phyloP scores from a whole-genome alignment of 257 asterid species.

The Solanum okadae region DNA sequence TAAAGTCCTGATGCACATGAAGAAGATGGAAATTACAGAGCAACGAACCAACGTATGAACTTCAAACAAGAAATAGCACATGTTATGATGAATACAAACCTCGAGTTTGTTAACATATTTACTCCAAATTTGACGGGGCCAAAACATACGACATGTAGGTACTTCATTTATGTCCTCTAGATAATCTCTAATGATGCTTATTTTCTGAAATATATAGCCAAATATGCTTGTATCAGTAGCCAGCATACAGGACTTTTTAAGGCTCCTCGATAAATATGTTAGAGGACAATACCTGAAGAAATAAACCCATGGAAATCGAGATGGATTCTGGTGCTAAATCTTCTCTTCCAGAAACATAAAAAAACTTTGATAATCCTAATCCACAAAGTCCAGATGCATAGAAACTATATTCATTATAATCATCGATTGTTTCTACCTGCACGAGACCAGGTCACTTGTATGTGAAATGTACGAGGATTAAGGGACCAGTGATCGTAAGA shows the following conservation, averaged over 20 bases:
- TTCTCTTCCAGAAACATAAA: constrained; percentile 89
- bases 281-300: constrained; percentile 59
- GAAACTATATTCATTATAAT: constrained; percentile 93
- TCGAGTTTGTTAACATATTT: constrained; percentile 85
- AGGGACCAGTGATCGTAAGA: not conserved
- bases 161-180: constrained; percentile 93
- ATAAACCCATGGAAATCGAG: constrained; percentile 86
- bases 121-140: constrained; percentile 96
- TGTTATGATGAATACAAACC: constrained; percentile 24
- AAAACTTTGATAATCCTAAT: constrained; percentile 72
- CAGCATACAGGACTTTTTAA: not conserved
- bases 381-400: constrained; percentile 95
- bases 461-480: not conserved
- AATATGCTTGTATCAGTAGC: not conserved
- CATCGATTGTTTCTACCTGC: constrained; percentile 75
- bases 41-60: not conserved
- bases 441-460: not conserved
- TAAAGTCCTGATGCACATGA: constrained; percentile 53
- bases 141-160: constrained; percentile 90
- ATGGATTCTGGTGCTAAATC: constrained; percentile 54
- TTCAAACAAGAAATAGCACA: not conserved
- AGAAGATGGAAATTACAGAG: not conserved
- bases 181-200: constrained; percentile 82
- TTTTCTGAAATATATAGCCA: constrained; percentile 40
- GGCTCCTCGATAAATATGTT: not conserved